Conservation (phyloP, 2,329 filamentous ascomycete species). For the Calonectria pauciramosa region DNA sequence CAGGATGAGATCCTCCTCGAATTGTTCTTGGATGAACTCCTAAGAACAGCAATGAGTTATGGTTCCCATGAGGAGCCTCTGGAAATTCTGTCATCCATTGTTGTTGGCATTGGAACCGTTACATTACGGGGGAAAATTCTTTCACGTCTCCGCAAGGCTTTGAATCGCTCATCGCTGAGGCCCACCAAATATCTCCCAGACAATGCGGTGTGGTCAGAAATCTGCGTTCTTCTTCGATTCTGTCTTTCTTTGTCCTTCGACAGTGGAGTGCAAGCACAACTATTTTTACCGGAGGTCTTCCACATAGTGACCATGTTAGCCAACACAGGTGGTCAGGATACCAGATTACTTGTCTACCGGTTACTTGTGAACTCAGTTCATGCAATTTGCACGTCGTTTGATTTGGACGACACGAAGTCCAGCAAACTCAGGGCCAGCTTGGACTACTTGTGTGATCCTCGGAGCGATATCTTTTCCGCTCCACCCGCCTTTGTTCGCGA, state of each 20-base stretch:
- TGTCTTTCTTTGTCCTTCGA: constrained; percentile 77
- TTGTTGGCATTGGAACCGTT: constrained; percentile 74
- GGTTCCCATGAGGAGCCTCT: constrained; percentile 71
- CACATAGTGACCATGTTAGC: constrained; percentile 79
- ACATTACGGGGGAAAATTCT: constrained; percentile 76
- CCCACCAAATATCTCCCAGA: constrained; percentile 76
- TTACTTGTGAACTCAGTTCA: constrained; percentile 77
- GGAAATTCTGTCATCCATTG: constrained; percentile 73
- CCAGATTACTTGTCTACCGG: constrained; percentile 72
- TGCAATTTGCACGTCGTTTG: constrained; percentile 76
- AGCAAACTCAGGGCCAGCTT: constrained; percentile 69
- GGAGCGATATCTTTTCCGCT: constrained; percentile 69
- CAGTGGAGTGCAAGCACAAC: constrained; percentile 75
- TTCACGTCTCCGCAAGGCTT: constrained; percentile 74
- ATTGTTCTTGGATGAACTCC: constrained; percentile 76
- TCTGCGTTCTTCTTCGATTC: constrained; percentile 76
- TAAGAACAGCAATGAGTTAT: constrained; percentile 72
- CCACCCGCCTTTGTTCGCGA: constrained; percentile 63
- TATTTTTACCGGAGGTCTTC: constrained; percentile 78
- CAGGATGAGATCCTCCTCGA: constrained; percentile 76
- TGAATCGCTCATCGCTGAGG: constrained; percentile 76
- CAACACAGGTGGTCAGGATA: constrained; percentile 71
- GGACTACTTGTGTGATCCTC: constrained; percentile 71
- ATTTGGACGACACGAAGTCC: constrained; percentile 70
- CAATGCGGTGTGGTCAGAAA: constrained; percentile 78